Percentiles rank a stretch among this genome's conserved stretches.
These are phyloP conservation scores for Neospora caninum DNA, from an alignment of 169 alveolate species.

Conservation along the genomic window DNA sequence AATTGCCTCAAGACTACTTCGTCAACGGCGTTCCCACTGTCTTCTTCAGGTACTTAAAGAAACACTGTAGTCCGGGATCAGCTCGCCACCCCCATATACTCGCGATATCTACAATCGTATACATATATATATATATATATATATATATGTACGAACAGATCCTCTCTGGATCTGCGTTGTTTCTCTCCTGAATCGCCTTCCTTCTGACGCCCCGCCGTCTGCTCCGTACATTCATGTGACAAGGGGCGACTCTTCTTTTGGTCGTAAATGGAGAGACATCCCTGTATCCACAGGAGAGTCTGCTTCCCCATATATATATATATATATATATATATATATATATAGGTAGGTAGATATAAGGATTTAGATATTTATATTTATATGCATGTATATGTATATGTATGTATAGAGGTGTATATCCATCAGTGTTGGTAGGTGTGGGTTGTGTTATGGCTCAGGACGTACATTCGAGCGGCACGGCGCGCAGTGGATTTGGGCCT, in stretches of 20 bases:
- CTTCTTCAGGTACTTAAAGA: slow-evolving; percentile 72
- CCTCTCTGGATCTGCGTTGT: not conserved
- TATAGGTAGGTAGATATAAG: not conserved
- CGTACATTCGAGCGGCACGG: slow-evolving; percentile 85
- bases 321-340: not conserved
- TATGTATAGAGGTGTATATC: slow-evolving; percentile 1
- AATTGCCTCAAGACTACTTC: slow-evolving; percentile 83
- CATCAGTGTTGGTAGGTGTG: too few species aligned
- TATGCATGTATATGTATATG: too few species aligned
- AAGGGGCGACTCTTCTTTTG: too few species aligned
- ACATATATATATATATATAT: not conserved
- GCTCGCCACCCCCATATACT: not conserved
- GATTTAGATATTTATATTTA: too few species aligned
- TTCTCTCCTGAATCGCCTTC: too few species aligned
- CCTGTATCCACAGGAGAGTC: not conserved
- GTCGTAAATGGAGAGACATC: too few species aligned
- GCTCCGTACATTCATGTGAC: not conserved
- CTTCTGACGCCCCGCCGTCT: too few species aligned
- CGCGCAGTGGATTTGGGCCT: slow-evolving; percentile 83
- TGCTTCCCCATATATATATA: not conserved
- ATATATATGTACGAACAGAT: not conserved
- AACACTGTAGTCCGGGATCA: not conserved
- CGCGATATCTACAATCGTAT: not conserved
- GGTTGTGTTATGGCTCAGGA: slow-evolving; percentile 42
- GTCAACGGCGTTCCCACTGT: slow-evolving; percentile 85